Conservation (phyloP, 2,329 filamentous ascomycete species). For the Fusarium sp. region DNA sequence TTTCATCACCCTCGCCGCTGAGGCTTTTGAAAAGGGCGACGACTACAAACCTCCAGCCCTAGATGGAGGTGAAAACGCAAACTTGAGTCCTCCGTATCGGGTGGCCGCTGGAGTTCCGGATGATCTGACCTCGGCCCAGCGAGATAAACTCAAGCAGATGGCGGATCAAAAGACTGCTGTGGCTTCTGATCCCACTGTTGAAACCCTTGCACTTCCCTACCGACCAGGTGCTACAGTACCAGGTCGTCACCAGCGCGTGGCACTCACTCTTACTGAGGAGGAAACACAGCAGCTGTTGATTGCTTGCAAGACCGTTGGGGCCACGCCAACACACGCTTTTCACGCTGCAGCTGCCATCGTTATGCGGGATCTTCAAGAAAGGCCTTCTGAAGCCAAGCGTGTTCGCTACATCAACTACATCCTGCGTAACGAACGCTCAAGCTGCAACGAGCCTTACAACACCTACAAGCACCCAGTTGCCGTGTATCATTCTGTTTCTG, state of each 20-base stretch:
- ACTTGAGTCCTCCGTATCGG: constrained; percentile 25
- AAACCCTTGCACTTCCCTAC: constrained; percentile 37
- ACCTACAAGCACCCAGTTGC: constrained; percentile 40
- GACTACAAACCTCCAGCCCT: constrained; percentile 24
- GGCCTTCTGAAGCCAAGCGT: neutral
- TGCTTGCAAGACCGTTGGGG: constrained; percentile 31
- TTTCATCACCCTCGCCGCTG: constrained; percentile 40
- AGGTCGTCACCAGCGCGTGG: constrained; percentile 43
- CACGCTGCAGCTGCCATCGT: constrained; percentile 49
- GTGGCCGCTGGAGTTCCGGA: neutral
- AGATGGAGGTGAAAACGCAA: constrained; percentile 34
- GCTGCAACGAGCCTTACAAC: constrained; percentile 42
- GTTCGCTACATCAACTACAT: constrained; percentile 49
- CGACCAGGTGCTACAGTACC: constrained; percentile 26
- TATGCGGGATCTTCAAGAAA: constrained; percentile 43
- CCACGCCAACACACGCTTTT: constrained; percentile 49
- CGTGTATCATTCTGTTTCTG: constrained; percentile 49
- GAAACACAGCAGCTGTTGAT: constrained; percentile 36
- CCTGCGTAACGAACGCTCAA: constrained; percentile 47
- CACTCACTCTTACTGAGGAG: constrained; percentile 25
- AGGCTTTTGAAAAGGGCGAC: constrained; percentile 34
- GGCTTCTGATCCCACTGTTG: neutral
- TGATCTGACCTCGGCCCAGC: rapidly evolving
- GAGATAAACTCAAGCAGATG: neutral
- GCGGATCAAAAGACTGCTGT: constrained; percentile 9